Base-by-base conservation (phyloP, 805 yeast genomes). In the Metschnikowia peoriensis region DNA sequence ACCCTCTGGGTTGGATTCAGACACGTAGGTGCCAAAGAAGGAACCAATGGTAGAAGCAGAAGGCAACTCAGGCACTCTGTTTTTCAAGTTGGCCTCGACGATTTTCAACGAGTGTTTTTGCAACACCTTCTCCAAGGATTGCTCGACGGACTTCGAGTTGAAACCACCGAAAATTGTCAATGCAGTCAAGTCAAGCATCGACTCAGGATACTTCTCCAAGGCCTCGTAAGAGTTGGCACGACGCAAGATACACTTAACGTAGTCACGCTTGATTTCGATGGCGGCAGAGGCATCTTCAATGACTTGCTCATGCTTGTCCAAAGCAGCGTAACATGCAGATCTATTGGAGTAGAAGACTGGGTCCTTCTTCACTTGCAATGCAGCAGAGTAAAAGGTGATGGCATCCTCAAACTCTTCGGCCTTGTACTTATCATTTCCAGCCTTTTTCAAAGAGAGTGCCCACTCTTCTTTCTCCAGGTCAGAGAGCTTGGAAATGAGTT, bases 321-420 rank as follows among this genome's bases (percentile, higher is more conserved):
- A 76, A 8, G 96, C 89, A 47, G 92, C 88, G 73, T 88, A 88
- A 72, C 97, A 93, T 15, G 99, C 99, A 29, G 98, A 91, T 72
- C 97, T 85, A 78, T 94, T 94, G 56, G 97, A 90, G 75, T 86
- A 93, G 74, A 81, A 94, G 37, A 92, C 88, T 6, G 97, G 91
- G 70, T 94, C 97, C 60, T 78, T 71, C 66, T 86, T 86, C 65
- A 89, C 77, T 50, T 77, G 67, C 60, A 94, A 76, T 10, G 99
- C 98, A 52, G 81, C 82, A 41, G 89, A 69, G 76, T 94, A 94
- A 69, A 79, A 86, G 43, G 80, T 82, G 63, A 91, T 82, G 42
- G 98, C 98, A n/a, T 79, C 78, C 50, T 82, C 79, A 65, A 78
- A 88, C 49, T 86, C 76, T 71, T 88, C 86, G 52, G 64, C 64